A percentile compares a stretch with the other conserved stretches of the same genome.
These are phyloP conservation scores for Plasmodium reichenowi DNA, from an alignment of 169 alveolate genomes.

Conservation along the genomic window DNA sequence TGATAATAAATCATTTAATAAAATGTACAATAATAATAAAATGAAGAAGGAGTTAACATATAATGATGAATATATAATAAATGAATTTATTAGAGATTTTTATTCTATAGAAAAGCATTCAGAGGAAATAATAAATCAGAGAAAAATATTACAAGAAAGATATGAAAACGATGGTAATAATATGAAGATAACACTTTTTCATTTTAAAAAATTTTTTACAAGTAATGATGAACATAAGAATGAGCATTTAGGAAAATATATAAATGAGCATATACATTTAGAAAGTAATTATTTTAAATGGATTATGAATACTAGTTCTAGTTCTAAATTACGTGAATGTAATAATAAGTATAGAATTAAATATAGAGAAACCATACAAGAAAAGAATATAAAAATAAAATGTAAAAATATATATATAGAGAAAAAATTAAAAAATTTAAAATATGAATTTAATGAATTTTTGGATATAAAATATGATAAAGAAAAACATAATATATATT, in stretches of 20 bases:
- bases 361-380: slow-evolving; percentile 48
- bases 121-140: slow-evolving; percentile 8
- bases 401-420: slow-evolving; percentile 57
- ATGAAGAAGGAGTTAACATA: not conserved
- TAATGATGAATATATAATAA: slow-evolving; percentile 10
- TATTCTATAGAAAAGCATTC: slow-evolving; percentile 26
- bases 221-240: slow-evolving; percentile 6
- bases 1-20: no score
- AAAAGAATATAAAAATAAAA: slow-evolving; percentile 31
- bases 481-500: slow-evolving; percentile 30
- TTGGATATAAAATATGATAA: slow-evolving; percentile 29
- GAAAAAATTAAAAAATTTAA: slow-evolving; percentile 36
- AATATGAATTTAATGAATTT: slow-evolving; percentile 56
- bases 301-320: slow-evolving; percentile 18
- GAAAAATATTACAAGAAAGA: slow-evolving; percentile 52
- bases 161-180: slow-evolving; percentile 62
- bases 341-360: slow-evolving; percentile 5
- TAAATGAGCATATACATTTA: slow-evolving; percentile 20
- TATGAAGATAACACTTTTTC: slow-evolving; percentile 21
- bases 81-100: slow-evolving; percentile 32
- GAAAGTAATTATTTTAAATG: slow-evolving; percentile 33
- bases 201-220: slow-evolving; percentile 20
- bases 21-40: no score
- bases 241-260: not conserved
- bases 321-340: slow-evolving; percentile 14